Percentiles rank a stretch among this genome's conserved stretches.
These are phyloP conservation scores for Populus hybrid DNA, from an alignment of 441 rosid genomes.

Conservation along the genomic window DNA sequence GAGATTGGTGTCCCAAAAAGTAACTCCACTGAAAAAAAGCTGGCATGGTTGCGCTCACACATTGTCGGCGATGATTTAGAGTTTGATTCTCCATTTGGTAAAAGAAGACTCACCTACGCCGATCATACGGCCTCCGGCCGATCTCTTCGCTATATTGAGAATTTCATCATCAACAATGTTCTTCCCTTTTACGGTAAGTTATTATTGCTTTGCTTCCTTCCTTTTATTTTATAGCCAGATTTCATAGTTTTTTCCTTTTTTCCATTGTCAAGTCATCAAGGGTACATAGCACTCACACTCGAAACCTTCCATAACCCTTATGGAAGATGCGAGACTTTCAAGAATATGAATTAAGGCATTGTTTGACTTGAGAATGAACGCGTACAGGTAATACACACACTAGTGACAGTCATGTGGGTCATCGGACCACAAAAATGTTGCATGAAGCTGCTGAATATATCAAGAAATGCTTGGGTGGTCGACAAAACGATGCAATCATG, in stretches of 20 bases:
- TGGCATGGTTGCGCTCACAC: conserved; percentile 51
- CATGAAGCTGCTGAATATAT: conserved; percentile 43
- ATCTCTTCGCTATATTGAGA: conserved; percentile 47
- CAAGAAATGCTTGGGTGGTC: conserved; percentile 49
- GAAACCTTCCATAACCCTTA: no score
- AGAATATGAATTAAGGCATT: background rate
- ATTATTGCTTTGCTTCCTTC: background rate
- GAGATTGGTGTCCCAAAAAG: conserved; percentile 27
- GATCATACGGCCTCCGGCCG: conserved; percentile 63
- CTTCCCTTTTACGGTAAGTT: conserved; percentile 55
- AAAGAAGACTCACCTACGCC: conserved; percentile 41
- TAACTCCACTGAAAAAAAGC: conserved; percentile 22
- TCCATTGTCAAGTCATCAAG: no score
- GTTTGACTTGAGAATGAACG: background rate
- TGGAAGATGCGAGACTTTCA: no score
- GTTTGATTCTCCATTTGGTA: conserved; percentile 51
- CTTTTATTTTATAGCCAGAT: conserved; percentile 30
- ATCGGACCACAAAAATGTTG: conserved; percentile 44
- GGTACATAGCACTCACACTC: no score
- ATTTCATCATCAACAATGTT: conserved; percentile 42
- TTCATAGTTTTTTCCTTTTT: background rate
- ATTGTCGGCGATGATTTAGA: conserved; percentile 36
- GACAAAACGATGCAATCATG: conserved; percentile 39
- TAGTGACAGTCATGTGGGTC: conserved; percentile 48
- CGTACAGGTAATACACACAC: conserved; percentile 57